Evolutionary conservation across 352 stramenopile species (phyloP).

Genomic region (Globisporangium mamillatum): DNA sequence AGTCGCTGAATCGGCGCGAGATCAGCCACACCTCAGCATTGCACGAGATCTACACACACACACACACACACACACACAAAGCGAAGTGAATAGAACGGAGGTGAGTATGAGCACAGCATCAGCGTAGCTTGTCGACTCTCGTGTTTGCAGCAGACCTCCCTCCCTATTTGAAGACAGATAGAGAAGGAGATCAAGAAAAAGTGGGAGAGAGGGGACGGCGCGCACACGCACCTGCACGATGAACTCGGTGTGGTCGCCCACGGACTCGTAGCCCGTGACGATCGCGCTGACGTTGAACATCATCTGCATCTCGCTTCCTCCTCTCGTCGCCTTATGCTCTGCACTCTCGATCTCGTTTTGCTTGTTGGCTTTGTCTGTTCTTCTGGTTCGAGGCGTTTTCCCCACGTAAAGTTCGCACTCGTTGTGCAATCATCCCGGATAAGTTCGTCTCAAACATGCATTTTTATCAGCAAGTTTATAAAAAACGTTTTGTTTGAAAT

Average conservation of each 20-base stretch:
- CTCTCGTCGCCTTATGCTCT: background rate
- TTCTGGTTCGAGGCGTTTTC: background rate
- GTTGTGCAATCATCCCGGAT: background rate
- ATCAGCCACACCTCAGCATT: slow-evolving; percentile 83
- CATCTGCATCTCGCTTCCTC: slow-evolving; percentile 26
- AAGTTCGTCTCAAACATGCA: background rate
- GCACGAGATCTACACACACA: slow-evolving; percentile 60
- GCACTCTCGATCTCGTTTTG: background rate
- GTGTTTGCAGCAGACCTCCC: background rate
- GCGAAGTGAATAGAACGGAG: background rate
- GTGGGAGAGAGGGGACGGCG: background rate
- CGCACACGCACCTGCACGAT: slow-evolving; percentile 48
- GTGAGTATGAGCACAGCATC: background rate
- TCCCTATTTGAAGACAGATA: background rate
- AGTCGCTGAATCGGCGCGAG: slow-evolving; percentile 83
- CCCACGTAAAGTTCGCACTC: background rate
- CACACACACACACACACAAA: background rate
- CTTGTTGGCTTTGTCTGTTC: slow-evolving; percentile 2
- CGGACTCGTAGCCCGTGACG: slow-evolving; percentile 79
- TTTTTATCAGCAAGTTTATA: too few species aligned
- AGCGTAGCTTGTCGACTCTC: too few species aligned
- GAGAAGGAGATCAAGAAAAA: background rate
- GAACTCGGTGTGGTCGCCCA: slow-evolving; percentile 86
- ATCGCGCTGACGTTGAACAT: slow-evolving; percentile 78
- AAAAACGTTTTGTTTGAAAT: too few species aligned